Evolutionary conservation across 495 filamentous ascomycete genomes (phyloP).

Genomic region (Lophiotrema nucula): DNA sequence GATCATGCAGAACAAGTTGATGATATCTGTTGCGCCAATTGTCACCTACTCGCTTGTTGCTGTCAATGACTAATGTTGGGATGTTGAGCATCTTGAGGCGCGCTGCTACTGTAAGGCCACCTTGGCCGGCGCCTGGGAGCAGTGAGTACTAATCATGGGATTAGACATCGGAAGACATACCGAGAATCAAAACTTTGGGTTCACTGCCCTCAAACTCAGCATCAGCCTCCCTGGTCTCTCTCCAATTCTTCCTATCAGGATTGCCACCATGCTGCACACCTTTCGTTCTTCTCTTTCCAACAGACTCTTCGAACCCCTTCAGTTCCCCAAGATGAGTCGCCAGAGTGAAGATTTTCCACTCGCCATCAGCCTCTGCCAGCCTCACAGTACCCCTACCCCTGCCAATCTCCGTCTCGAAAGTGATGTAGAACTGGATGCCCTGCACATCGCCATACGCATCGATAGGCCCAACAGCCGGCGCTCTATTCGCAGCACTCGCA

Average conservation of each 20-base stretch:
- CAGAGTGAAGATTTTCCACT: conserved; percentile 35
- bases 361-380: conserved; percentile 13
- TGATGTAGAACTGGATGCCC: conserved; percentile 33
- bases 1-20: conserved; percentile 69
- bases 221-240: conserved; percentile 57
- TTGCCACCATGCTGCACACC: conserved; percentile 33
- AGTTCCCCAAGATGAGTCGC: conserved; percentile 30
- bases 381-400: conserved; percentile 24
- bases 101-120: conserved; percentile 62
- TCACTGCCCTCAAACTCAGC: conserved; percentile 56
- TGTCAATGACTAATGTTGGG: conserved; percentile 63
- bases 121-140: conserved; percentile 45
- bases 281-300: conserved; percentile 17
- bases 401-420: conserved; percentile 33
- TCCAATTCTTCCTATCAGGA: conserved; percentile 54
- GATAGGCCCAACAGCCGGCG: conserved; percentile 7
- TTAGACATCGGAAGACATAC: conserved; percentile 39
- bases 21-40: conserved; percentile 72
- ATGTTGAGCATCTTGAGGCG: conserved; percentile 71
- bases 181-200: conserved; percentile 66
- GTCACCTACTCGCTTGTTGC: conserved; percentile 65
- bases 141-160: neutral
- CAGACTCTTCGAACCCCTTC: conserved; percentile 23
- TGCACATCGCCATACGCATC: conserved; percentile 27
- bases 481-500: neutral